These are phyloP conservation scores for Avena insularis DNA, from an alignment of 176 grass and related monocot species.

Conservation along the genomic window DNA sequence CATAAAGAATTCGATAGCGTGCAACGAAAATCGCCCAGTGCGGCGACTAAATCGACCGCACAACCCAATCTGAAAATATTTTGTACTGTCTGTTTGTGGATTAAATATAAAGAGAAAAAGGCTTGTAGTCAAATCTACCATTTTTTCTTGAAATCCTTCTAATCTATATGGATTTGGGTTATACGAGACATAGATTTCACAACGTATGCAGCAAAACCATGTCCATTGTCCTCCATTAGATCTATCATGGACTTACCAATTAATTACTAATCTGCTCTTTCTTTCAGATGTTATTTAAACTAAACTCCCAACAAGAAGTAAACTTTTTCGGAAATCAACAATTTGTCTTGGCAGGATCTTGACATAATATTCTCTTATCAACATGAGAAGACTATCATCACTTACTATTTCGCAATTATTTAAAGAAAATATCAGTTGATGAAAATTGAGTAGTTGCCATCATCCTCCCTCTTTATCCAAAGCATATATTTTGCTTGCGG, in stretches of 20 bases:
- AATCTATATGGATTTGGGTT: background rate
- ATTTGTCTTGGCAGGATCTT: background rate
- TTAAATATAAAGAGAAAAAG: background rate
- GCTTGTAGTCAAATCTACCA: background rate
- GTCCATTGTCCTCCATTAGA: background rate
- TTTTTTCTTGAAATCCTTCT: background rate
- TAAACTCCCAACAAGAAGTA: background rate
- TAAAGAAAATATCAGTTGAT: conserved; percentile 11
- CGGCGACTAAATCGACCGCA: background rate
- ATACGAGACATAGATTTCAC: background rate
- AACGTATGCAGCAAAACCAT: background rate
- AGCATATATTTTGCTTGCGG: background rate
- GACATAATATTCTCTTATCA: background rate
- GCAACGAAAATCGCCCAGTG: background rate
- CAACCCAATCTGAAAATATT: background rate
- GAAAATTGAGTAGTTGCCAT: conserved; percentile 22
- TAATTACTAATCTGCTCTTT: background rate
- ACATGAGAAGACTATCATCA: background rate
- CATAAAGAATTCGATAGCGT: background rate
- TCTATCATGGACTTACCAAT: background rate
- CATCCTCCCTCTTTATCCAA: conserved; percentile 3
- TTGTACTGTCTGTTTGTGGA: background rate
- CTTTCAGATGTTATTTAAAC: background rate
- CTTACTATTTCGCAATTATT: background rate
- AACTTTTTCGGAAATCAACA: background rate